phyloP scores from a whole-genome alignment of 2,329 filamentous ascomycete species.

The Fusarium domesticum region DNA sequence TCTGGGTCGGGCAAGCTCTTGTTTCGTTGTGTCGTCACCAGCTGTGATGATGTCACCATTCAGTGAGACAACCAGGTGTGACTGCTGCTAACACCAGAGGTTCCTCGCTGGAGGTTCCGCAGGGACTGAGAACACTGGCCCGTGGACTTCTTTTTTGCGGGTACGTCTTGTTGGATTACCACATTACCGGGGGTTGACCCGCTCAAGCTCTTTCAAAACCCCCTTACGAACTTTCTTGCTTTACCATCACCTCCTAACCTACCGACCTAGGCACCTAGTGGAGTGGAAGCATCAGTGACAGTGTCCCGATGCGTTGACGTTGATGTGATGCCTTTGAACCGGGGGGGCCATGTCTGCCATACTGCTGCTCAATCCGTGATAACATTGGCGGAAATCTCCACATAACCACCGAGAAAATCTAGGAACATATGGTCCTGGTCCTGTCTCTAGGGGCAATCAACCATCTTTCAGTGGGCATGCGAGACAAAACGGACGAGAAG shows the following conservation, averaged over 20 bases:
- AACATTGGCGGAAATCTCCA: too few relatives aligned
- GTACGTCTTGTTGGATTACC: not conserved
- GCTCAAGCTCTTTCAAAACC: not conserved
- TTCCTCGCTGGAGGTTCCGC: too few relatives aligned
- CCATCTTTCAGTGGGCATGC: not conserved
- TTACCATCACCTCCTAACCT: too few relatives aligned
- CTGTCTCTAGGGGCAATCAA: not conserved
- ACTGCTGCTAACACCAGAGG: too few relatives aligned
- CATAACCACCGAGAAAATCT: not conserved
- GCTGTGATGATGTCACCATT: constrained; percentile 43
- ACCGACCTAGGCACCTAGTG: not conserved
- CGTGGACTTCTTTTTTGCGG: too few relatives aligned
- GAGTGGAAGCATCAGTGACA: not conserved
- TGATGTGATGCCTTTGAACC: not conserved
- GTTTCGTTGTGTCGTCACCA: constrained; percentile 33
- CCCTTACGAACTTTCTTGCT: not conserved
- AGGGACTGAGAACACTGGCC: too few relatives aligned
- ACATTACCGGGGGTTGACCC: not conserved
- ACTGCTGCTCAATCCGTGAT: too few relatives aligned
- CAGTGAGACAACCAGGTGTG: constrained; percentile 19
- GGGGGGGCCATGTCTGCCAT: too few relatives aligned
- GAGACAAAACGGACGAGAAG: not conserved
- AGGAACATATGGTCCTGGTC: not conserved
- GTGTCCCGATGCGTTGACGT: not conserved
- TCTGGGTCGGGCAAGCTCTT: not conserved